These are phyloP conservation scores for Phlyctochytrium bullatum DNA, from an alignment of 192 early-diverging fungal genomes.

Conservation along the genomic window DNA sequence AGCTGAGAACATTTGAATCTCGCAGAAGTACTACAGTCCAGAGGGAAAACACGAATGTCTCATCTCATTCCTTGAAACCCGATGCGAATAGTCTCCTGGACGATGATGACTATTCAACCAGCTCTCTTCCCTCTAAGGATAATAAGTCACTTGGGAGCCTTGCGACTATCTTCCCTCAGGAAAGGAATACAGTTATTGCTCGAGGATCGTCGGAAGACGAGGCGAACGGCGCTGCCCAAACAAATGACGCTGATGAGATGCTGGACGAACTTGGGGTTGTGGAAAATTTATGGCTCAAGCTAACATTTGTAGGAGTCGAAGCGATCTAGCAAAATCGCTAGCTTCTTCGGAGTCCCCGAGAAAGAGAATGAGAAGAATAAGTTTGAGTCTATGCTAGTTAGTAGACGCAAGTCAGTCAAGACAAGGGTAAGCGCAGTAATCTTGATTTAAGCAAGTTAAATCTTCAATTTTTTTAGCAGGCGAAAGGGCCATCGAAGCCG, in stretches of 20 bases:
- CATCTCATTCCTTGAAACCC: constrained; percentile 7
- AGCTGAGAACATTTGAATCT: constrained; percentile 11
- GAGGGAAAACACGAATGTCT: no score
- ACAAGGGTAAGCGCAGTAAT: not conserved
- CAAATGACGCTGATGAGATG: no score
- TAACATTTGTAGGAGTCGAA: no score
- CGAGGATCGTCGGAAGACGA: no score
- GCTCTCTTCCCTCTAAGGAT: no score
- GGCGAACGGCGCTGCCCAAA: no score
- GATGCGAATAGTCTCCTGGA: no score
- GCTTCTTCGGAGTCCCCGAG: constrained; percentile 37
- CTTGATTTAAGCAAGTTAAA: not conserved
- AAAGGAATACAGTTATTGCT: no score
- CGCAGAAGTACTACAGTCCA: constrained; percentile 14
- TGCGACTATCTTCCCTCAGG: constrained; percentile 11
- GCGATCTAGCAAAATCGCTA: constrained; percentile 29
- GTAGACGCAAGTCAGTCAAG: constrained; percentile 1
- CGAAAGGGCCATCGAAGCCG: constrained; percentile 7
- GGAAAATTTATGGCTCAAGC: no score
- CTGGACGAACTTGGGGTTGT: no score
- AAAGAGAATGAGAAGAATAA: constrained; percentile 21
- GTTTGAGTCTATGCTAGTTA: constrained; percentile 25
- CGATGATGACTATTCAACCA: no score
- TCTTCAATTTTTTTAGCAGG: constrained; percentile 7
- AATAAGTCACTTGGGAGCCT: constrained; percentile 23